Conservation (phyloP, 1,284 basidiomycete species). For the Schizophyllum commune region DNA sequence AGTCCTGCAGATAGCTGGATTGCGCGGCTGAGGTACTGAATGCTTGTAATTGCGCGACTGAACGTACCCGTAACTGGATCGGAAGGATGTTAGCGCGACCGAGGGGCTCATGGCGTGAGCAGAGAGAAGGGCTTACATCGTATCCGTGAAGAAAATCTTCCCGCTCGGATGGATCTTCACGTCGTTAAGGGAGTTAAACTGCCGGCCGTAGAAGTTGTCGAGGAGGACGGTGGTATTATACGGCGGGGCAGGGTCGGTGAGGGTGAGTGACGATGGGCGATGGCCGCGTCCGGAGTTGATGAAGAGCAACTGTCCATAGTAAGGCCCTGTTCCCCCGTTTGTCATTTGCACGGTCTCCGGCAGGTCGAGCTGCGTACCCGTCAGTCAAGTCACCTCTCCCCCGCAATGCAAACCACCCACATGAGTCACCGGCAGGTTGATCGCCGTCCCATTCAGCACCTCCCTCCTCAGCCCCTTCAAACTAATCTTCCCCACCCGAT, state of each 20-base stretch:
- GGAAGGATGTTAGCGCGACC: background rate
- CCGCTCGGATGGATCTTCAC: slow-evolving; percentile 63
- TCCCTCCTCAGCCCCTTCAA: slow-evolving; percentile 31
- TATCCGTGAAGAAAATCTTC: slow-evolving; percentile 66
- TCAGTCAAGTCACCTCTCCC: background rate
- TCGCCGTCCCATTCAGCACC: slow-evolving; percentile 25
- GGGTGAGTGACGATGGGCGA: slow-evolving; percentile 54
- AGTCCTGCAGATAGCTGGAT: slow-evolving; percentile 55
- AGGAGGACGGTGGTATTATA: slow-evolving; percentile 55
- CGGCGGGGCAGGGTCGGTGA: slow-evolving; percentile 57
- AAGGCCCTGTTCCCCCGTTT: slow-evolving; percentile 69
- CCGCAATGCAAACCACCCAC: too few relatives aligned
- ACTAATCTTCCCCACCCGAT: slow-evolving; percentile 34
- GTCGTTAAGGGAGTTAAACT: slow-evolving; percentile 80
- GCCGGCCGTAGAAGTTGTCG: slow-evolving; percentile 68
- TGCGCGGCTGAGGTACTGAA: slow-evolving; percentile 22
- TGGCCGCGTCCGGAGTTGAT: slow-evolving; percentile 60
- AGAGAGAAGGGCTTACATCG: slow-evolving; percentile 34
- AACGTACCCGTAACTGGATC: background rate
- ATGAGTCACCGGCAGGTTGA: slow-evolving; percentile 47
- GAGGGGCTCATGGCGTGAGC: too few relatives aligned
- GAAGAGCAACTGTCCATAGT: slow-evolving; percentile 54
- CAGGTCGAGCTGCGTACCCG: slow-evolving; percentile 31
- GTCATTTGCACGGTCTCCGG: slow-evolving; percentile 52
- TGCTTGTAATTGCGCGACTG: background rate